Conservation (phyloP, 768 basidiomycete genomes). For the Suillus brevipes region DNA sequence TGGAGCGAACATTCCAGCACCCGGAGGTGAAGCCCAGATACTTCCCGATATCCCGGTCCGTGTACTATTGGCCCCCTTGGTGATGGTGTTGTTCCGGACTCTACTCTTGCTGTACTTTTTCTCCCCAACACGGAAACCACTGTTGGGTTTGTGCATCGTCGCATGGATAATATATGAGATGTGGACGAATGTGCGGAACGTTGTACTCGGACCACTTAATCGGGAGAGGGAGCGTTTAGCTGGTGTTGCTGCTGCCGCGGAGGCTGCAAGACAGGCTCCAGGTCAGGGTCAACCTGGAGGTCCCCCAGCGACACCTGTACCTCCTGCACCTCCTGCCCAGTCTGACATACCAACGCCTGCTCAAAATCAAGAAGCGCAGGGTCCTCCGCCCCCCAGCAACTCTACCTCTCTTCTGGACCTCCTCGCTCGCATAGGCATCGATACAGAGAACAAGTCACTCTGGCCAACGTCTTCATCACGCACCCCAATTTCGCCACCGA, state of each 20-base stretch:
- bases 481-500: slow-evolving; percentile 40
- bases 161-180: slow-evolving; percentile 77
- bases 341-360: slow-evolving; percentile 15
- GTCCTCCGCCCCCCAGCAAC: slow-evolving; percentile 32
- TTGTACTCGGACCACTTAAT: slow-evolving; percentile 38
- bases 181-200: slow-evolving; percentile 64
- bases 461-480: slow-evolving; percentile 35
- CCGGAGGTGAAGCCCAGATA: slow-evolving; percentile 32
- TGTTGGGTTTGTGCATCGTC: slow-evolving; percentile 64
- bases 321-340: slow-evolving; percentile 17
- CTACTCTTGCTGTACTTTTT: slow-evolving; percentile 74
- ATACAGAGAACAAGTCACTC: slow-evolving; percentile 50
- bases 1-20: slow-evolving; percentile 18
- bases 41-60: slow-evolving; percentile 63
- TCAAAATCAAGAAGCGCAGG: slow-evolving; percentile 24
- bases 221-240: slow-evolving; percentile 33
- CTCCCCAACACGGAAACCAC: slow-evolving; percentile 69
- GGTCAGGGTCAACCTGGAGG: slow-evolving; percentile 19
- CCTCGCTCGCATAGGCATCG: slow-evolving; percentile 58
- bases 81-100: slow-evolving; percentile 70
- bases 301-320: slow-evolving; percentile 25
- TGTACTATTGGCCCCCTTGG: slow-evolving; percentile 63
- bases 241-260: slow-evolving; percentile 24
- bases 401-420: slow-evolving; percentile 44
- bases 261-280: slow-evolving; percentile 19